Evolutionary conservation across 2,329 filamentous ascomycete genomes (phyloP).

Genomic region (Fusarium secorum): DNA sequence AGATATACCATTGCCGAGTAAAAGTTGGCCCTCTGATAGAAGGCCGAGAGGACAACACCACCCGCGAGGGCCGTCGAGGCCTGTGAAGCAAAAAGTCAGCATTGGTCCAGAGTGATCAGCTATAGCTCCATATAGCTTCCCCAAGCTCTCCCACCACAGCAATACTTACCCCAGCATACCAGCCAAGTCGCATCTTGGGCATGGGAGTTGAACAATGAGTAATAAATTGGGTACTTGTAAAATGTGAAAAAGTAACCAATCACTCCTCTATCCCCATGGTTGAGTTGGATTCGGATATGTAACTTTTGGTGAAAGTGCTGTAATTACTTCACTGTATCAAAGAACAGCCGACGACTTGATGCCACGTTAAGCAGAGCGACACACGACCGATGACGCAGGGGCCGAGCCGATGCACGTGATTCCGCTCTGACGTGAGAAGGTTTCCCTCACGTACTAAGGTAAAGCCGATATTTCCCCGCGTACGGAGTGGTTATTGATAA

Average conservation of each 20-base stretch:
- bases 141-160: slow-evolving; percentile 29
- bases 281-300: slow-evolving; percentile 9
- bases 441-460: not conserved
- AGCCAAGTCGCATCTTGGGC: slow-evolving; percentile 64
- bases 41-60: slow-evolving; percentile 85
- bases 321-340: slow-evolving; percentile 7
- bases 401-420: slow-evolving; percentile 34
- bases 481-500: not conserved
- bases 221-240: slow-evolving; percentile 21
- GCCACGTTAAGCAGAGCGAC: slow-evolving; percentile 43
- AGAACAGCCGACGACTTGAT: slow-evolving; percentile 35
- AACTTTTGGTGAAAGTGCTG: slow-evolving; percentile 17
- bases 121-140: slow-evolving; percentile 39
- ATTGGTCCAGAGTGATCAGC: slow-evolving; percentile 21
- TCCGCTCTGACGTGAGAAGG: slow-evolving; percentile 6
- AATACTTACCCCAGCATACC: slow-evolving; percentile 67
- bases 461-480: slow-evolving; percentile 28
- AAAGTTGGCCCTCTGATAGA: slow-evolving; percentile 96
- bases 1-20: slow-evolving; percentile 98
- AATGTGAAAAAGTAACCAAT: slow-evolving; percentile 19
- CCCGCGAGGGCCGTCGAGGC: slow-evolving; percentile 84
- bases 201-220: slow-evolving; percentile 32
- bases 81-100: slow-evolving; percentile 52
- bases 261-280: slow-evolving; percentile 38
- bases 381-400: slow-evolving; percentile 42